Conservation (phyloP, 192 early-diverging fungal genomes). For the Endogone sp. region DNA sequence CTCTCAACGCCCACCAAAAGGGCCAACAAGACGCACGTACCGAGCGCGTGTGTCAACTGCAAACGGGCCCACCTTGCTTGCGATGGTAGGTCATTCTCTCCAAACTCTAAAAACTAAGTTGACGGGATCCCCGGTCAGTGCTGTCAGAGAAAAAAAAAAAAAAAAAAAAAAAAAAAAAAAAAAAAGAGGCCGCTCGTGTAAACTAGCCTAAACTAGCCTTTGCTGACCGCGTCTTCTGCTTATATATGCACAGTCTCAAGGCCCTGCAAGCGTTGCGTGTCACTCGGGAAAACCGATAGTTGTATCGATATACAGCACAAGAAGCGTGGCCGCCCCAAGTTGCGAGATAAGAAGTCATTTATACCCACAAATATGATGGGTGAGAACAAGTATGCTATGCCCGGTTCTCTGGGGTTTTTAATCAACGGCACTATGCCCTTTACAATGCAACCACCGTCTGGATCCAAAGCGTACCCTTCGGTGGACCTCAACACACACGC, state of each 20-base stretch:
- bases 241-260: conserved; percentile 46
- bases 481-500: not conserved
- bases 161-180: no score
- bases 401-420: not conserved
- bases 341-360: conserved; percentile 52
- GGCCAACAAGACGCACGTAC: conserved; percentile 68
- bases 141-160: no score
- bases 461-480: not conserved
- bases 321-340: conserved; percentile 78
- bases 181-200: no score
- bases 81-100: conserved; percentile 72
- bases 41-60: conserved; percentile 87
- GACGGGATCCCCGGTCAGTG: no score
- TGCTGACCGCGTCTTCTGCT: not conserved
- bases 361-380: conserved; percentile 12
- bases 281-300: conserved; percentile 67
- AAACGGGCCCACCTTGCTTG: conserved; percentile 85
- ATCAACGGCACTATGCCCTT: not conserved
- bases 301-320: conserved; percentile 90
- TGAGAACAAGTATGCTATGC: conserved; percentile 1
- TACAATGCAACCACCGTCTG: not conserved
- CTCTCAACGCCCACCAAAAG: conserved; percentile 26
- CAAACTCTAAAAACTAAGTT: no score
- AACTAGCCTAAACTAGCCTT: not conserved
- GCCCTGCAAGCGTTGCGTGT: conserved; percentile 77